Conservation (phyloP, 768 basidiomycete species). For the Leccinellum luteum region DNA sequence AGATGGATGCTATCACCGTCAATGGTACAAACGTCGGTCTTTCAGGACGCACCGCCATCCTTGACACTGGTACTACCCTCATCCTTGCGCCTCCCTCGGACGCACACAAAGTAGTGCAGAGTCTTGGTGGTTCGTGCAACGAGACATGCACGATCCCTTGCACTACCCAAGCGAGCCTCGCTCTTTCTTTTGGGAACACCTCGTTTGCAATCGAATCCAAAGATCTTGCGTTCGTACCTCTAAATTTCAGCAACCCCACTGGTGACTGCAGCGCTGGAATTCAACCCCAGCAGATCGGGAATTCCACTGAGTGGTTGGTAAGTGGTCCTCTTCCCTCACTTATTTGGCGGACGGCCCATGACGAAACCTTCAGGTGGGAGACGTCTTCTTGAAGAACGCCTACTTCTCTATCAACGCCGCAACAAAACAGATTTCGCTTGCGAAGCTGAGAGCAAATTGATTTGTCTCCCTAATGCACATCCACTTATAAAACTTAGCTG, state of each 20-base stretch:
- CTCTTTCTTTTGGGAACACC: slow-evolving; percentile 57
- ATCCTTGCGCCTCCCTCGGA: slow-evolving; percentile 45
- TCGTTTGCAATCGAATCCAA: slow-evolving; percentile 62
- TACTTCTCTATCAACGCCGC: slow-evolving; percentile 65
- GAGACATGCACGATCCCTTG: slow-evolving; percentile 64
- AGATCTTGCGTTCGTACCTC: slow-evolving; percentile 60
- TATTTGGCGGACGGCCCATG: background rate
- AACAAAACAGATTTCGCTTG: slow-evolving; percentile 59
- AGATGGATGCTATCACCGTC: slow-evolving; percentile 55
- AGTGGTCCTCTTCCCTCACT: slow-evolving; percentile 24
- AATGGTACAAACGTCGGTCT: slow-evolving; percentile 54
- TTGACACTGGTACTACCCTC: slow-evolving; percentile 50
- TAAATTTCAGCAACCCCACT: slow-evolving; percentile 45
- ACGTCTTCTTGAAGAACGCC: slow-evolving; percentile 75
- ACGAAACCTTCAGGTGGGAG: slow-evolving; percentile 45
- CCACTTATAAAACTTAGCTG: background rate
- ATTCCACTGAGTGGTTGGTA: slow-evolving; percentile 65
- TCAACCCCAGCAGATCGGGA: slow-evolving; percentile 57
- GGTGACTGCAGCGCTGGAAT: slow-evolving; percentile 76
- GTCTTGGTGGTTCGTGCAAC: slow-evolving; percentile 54
- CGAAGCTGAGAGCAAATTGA: slow-evolving; percentile 43
- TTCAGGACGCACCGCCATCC: slow-evolving; percentile 65
- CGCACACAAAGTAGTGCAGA: slow-evolving; percentile 53
- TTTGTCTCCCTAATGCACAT: background rate
- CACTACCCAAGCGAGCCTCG: slow-evolving; percentile 48